Evolutionary conservation across 2,329 filamentous ascomycete species (phyloP).

Genomic region (Colletotrichum truncatum): DNA sequence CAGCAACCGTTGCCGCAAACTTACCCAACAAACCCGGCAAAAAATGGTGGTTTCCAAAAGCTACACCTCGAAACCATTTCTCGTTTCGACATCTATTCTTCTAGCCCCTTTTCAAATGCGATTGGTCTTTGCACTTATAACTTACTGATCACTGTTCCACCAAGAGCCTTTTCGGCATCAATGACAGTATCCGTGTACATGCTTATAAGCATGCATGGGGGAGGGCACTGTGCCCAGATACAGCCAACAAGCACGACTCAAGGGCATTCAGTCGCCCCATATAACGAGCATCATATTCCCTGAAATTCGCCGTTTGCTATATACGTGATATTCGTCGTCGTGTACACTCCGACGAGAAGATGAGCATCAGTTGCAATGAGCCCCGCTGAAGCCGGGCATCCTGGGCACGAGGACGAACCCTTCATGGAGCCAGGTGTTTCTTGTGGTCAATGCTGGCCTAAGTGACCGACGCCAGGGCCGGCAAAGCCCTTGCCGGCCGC

Average conservation of each 20-base stretch:
- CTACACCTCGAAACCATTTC: background rate
- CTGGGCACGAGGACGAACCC: conserved; percentile 1
- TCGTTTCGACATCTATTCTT: background rate
- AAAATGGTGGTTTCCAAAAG: background rate
- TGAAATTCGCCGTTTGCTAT: background rate
- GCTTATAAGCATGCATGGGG: no score
- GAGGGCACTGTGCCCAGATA: background rate
- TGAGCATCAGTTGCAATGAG: background rate
- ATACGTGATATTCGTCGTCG: background rate
- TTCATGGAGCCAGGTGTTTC: conserved; percentile 1
- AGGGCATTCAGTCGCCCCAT: background rate
- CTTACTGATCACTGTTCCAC: background rate
- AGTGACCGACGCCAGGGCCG: background rate
- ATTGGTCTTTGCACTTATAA: background rate
- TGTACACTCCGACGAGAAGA: background rate
- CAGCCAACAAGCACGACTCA: background rate
- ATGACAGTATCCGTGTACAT: no score
- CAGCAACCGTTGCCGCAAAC: background rate
- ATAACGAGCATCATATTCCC: background rate
- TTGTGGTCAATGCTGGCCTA: conserved; percentile 12
- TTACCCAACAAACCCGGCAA: background rate
- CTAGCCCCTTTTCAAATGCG: background rate
- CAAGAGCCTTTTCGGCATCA: background rate
- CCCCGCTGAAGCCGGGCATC: background rate
- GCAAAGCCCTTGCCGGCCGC: conserved; percentile 20